Conservation (phyloP, 2,329 filamentous ascomycete species). For the Neofusicoccum umdonicola region DNA sequence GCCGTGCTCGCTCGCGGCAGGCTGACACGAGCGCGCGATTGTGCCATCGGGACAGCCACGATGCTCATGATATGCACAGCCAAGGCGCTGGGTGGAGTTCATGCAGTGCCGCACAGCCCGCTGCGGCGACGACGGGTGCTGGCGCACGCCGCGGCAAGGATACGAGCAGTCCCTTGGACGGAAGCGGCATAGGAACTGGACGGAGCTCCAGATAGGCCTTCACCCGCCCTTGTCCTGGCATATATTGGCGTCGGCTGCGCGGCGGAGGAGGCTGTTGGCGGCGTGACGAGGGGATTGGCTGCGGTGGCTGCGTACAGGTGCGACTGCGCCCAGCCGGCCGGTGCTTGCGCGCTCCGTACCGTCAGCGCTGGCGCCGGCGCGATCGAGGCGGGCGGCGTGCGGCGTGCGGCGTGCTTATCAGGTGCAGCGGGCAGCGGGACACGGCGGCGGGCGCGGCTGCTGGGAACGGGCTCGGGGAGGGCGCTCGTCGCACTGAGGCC, state of each 20-base stretch:
- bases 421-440: neutral
- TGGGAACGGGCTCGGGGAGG: neutral
- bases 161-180: slow-evolving; percentile 5
- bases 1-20: neutral
- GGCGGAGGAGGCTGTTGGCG: slow-evolving; percentile 9
- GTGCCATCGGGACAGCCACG: slow-evolving; percentile 3
- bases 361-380: neutral
- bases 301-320: slow-evolving; percentile 4
- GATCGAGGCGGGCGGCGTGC: neutral
- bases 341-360: neutral
- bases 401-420: neutral
- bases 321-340: neutral
- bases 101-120: slow-evolving; percentile 13
- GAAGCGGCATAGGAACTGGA: slow-evolving; percentile 1
- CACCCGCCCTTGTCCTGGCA: slow-evolving; percentile 10
- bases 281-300: slow-evolving; percentile 1
- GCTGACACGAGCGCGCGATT: slow-evolving; percentile 14
- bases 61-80: slow-evolving; percentile 12
- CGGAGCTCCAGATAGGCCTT: neutral
- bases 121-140: slow-evolving; percentile 8
- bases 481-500: too few species aligned
- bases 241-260: slow-evolving; percentile 11
- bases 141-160: slow-evolving; percentile 7
- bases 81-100: slow-evolving; percentile 14
- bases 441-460: neutral